phyloP scores from a whole-genome alignment of 305 asterid species.

The Solanum hybrid region DNA sequence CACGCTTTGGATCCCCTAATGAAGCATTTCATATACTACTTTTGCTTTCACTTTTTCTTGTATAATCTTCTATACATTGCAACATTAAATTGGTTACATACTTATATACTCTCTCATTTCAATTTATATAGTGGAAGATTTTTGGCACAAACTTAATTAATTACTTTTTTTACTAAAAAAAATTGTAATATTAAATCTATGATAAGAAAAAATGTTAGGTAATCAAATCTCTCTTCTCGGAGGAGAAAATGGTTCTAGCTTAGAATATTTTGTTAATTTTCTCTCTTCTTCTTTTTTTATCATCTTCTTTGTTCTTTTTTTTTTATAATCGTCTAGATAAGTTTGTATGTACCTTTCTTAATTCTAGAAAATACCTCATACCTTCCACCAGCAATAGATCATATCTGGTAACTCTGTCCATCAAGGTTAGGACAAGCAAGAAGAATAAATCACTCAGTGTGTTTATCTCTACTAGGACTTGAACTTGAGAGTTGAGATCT shows the following conservation, averaged over 20 bases:
- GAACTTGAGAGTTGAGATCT: not conserved
- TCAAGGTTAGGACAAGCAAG: not conserved
- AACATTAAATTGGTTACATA: not conserved
- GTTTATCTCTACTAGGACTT: not conserved
- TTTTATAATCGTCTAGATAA: no score
- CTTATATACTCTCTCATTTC: not conserved
- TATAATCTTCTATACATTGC: conserved; percentile 9
- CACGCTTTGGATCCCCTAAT: not conserved
- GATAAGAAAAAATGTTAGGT: not conserved
- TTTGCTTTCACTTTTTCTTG: not conserved
- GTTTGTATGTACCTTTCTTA: not conserved
- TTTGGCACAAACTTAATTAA: not conserved
- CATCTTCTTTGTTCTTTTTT: no score
- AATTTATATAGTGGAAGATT: not conserved
- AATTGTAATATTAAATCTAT: not conserved
- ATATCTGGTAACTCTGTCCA: not conserved
- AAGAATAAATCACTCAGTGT: not conserved
- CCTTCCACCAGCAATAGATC: not conserved
- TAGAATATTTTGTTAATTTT: not conserved
- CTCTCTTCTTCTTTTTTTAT: not conserved
- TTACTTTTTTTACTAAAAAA: no score
- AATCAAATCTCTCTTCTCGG: no score
- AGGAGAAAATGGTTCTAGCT: no score
- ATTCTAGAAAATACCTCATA: no score
- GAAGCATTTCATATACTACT: not conserved